phyloP scores from a whole-genome alignment of 495 filamentous ascomycete species.

The Penicillium waksmanii region DNA sequence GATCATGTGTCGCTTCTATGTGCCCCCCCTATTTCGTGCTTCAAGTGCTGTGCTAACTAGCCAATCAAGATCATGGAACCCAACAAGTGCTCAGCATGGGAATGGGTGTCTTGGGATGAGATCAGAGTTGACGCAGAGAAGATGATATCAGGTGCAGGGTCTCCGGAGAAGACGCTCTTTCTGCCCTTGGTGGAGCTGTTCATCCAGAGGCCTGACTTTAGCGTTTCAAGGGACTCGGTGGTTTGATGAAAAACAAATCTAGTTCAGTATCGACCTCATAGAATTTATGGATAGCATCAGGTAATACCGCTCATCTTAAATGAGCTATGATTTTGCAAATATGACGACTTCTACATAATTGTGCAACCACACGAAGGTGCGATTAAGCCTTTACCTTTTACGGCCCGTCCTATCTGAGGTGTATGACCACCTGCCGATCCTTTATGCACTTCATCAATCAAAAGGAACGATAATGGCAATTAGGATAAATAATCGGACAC shows the following conservation, averaged over 20 bases:
- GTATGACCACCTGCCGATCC: background rate
- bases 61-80: conserved; percentile 53
- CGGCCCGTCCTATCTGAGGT: conserved; percentile 8
- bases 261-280: background rate
- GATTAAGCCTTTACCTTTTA: background rate
- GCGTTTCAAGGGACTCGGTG: conserved; percentile 10
- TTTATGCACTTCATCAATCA: background rate
- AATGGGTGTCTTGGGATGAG: conserved; percentile 60
- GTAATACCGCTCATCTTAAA: background rate
- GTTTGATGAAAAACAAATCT: background rate
- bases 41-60: conserved; percentile 1
- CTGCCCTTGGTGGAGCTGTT: conserved; percentile 59
- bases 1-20: conserved; percentile 3
- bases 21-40: background rate
- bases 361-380: background rate
- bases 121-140: conserved; percentile 22
- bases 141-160: conserved; percentile 8
- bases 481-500: background rate
- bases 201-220: conserved; percentile 44
- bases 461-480: conserved; percentile 1
- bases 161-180: conserved; percentile 50
- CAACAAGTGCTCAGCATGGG: conserved; percentile 67
- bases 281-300: background rate
- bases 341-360: background rate
- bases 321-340: background rate